A percentile compares a stretch with the other conserved stretches of the same genome.
These are phyloP conservation scores for Podaxis sp. DNA, from an alignment of 768 basidiomycete genomes.

Conservation along the genomic window DNA sequence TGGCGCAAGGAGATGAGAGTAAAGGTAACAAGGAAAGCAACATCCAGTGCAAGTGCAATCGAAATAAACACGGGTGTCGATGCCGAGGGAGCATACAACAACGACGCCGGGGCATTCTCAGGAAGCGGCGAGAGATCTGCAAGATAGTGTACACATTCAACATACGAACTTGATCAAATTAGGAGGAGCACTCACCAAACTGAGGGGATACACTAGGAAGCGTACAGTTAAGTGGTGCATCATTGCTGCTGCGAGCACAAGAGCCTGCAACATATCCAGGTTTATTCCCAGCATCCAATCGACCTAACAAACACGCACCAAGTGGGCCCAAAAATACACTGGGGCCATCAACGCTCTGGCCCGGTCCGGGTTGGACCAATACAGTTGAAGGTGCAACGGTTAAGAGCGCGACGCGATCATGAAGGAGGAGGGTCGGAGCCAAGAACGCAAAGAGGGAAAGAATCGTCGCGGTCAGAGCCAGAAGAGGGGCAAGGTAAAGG, in stretches of 20 bases:
- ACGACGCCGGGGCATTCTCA: constrained; percentile 48
- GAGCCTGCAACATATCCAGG: constrained; percentile 49
- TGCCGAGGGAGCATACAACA: constrained; percentile 60
- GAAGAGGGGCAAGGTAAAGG: constrained; percentile 65
- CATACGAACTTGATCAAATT: neutral
- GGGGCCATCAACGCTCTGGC: constrained; percentile 58
- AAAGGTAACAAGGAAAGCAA: constrained; percentile 66
- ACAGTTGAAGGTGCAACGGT: constrained; percentile 58
- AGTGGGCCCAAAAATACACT: constrained; percentile 65
- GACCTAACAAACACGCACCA: constrained; percentile 40
- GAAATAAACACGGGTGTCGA: constrained; percentile 66
- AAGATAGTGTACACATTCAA: neutral
- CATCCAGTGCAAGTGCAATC: constrained; percentile 53
- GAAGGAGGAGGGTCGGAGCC: constrained; percentile 63
- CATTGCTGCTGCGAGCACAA: constrained; percentile 54
- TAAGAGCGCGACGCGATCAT: constrained; percentile 62
- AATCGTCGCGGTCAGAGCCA: constrained; percentile 65
- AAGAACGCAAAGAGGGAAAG: constrained; percentile 67
- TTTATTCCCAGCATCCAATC: neutral
- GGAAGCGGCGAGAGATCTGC: constrained; percentile 70
- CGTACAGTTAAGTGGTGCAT: constrained; percentile 55
- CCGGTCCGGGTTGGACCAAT: constrained; percentile 29
- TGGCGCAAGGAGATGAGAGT: constrained; percentile 66
- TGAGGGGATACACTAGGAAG: constrained; percentile 50
- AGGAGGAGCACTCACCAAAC: constrained; percentile 50